Evolutionary conservation across 2,329 filamentous ascomycete genomes (phyloP).

Genomic region (Hyphodiscus sp.): DNA sequence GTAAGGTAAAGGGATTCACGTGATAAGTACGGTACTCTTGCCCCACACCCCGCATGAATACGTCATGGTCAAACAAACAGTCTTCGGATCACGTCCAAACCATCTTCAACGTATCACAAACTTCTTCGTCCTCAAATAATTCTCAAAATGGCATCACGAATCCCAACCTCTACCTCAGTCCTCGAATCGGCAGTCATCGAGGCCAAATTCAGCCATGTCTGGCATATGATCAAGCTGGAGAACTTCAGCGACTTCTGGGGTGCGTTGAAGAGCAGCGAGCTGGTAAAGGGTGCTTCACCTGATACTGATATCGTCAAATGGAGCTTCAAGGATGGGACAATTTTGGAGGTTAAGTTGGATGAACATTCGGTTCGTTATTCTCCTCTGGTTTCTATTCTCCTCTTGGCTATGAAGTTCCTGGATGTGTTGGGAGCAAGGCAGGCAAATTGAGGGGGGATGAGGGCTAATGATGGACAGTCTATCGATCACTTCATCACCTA

Average conservation of each 20-base stretch:
- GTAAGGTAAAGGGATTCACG: too few species aligned
- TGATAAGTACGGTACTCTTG: too few species aligned
- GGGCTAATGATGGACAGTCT: constrained; percentile 35
- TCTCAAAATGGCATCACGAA: neutral
- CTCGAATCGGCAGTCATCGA: neutral
- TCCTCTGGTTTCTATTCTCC: neutral
- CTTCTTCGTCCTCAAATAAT: neutral
- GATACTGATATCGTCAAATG: constrained; percentile 64
- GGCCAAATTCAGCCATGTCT: neutral
- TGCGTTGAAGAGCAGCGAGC: constrained; percentile 54
- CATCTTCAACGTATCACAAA: too few species aligned
- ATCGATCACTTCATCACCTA: constrained; percentile 74
- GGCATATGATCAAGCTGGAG: constrained; percentile 70
- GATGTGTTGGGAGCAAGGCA: neutral
- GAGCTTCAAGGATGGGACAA: constrained; percentile 64
- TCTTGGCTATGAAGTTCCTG: neutral
- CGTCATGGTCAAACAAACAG: too few species aligned
- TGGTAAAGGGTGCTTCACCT: constrained; percentile 54
- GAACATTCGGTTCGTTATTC: constrained; percentile 56
- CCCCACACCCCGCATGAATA: too few species aligned
- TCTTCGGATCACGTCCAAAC: too few species aligned
- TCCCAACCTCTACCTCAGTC: neutral
- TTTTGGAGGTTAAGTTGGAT: constrained; percentile 68
- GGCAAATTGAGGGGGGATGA: neutral
- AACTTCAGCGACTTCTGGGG: constrained; percentile 63